phyloP scores from a whole-genome alignment of 2,329 filamentous ascomycete species.

The Fusarium pseudocircinatum region DNA sequence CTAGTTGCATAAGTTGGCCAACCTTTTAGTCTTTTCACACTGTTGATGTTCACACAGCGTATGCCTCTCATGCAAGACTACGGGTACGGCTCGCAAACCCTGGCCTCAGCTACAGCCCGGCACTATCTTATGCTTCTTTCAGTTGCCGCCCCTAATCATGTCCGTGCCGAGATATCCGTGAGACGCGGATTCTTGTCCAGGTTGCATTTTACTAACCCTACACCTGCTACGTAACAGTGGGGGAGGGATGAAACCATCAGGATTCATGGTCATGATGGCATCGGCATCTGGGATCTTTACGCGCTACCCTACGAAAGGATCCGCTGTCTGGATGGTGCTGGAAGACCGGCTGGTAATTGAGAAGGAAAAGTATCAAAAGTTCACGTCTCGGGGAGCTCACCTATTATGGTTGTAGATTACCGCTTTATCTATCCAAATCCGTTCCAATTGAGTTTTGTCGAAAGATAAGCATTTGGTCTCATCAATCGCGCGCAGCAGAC shows the following conservation, averaged over 20 bases:
- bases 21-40: neutral
- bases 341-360: neutral
- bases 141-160: neutral
- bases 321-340: too few relatives aligned
- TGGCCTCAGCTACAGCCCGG: neutral
- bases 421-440: neutral
- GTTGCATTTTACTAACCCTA: neutral
- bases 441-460: accelerated
- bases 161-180: neutral
- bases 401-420: neutral
- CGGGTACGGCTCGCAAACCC: neutral
- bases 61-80: neutral
- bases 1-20: neutral
- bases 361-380: neutral
- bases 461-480: neutral
- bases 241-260: neutral
- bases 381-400: neutral
- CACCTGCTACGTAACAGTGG: neutral
- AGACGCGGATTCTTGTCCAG: neutral
- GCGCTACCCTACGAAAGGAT: too few relatives aligned
- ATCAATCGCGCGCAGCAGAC: neutral
- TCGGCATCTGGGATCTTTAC: neutral
- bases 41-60: neutral
- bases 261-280: neutral
- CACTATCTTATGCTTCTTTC: slow-evolving; percentile 4